Conservation (phyloP, 2,329 filamentous ascomycete species). For the Diaporthe vaccinii region DNA sequence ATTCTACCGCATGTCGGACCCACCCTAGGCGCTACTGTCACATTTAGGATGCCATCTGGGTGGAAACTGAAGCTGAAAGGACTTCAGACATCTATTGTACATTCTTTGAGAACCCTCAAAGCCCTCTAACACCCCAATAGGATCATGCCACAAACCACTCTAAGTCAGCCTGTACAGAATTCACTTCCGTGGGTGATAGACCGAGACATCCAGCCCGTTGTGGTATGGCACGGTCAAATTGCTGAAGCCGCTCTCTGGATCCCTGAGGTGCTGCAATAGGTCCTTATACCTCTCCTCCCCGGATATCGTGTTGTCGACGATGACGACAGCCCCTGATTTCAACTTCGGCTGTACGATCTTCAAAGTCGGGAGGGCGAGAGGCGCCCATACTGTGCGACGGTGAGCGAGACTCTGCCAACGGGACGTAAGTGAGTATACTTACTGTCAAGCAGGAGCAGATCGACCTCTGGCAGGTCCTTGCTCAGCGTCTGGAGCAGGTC, state of each 20-base stretch:
- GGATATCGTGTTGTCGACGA: slow-evolving; percentile 54
- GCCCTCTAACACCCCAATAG: too few relatives aligned
- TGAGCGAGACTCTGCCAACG: background rate
- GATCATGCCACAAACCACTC: background rate
- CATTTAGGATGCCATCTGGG: background rate
- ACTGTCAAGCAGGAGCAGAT: slow-evolving; percentile 62
- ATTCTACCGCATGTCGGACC: too few relatives aligned
- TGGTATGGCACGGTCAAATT: slow-evolving; percentile 43
- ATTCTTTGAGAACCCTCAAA: background rate
- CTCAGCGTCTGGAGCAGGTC: slow-evolving; percentile 56
- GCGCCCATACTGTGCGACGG: slow-evolving; percentile 46
- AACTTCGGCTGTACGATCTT: slow-evolving; percentile 52
- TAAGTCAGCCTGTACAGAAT: background rate
- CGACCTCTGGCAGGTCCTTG: slow-evolving; percentile 45
- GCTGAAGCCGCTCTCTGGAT: slow-evolving; percentile 57
- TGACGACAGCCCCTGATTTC: slow-evolving; percentile 54
- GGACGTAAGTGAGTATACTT: slow-evolving; percentile 23
- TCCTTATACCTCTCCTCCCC: slow-evolving; percentile 54
- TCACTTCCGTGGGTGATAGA: slow-evolving; percentile 41
- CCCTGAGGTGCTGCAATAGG: slow-evolving; percentile 54
- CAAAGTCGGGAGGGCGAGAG: slow-evolving; percentile 52
- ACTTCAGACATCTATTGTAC: slow-evolving; percentile 1
- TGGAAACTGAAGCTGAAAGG: background rate
- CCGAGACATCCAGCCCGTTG: slow-evolving; percentile 44
- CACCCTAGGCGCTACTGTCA: background rate